phyloP scores from a whole-genome alignment of 2,329 filamentous ascomycete genomes.

The Botryotinia convoluta region DNA sequence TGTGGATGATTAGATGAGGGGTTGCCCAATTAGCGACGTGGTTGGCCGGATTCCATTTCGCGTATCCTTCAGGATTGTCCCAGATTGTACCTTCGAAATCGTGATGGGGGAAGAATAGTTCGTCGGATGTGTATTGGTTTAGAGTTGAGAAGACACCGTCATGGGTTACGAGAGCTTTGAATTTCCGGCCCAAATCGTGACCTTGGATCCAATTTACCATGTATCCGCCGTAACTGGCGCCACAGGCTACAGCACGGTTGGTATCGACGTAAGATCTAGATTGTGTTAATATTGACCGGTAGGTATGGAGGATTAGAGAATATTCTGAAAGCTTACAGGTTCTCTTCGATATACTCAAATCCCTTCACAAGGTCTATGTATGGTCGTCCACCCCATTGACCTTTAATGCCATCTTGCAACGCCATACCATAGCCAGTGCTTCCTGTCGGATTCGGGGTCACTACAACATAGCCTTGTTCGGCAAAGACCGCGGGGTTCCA shows the following conservation, averaged over 20 bases:
- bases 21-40: constrained; percentile 57
- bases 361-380: constrained; percentile 79
- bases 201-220: constrained; percentile 94
- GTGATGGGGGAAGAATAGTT: constrained; percentile 69
- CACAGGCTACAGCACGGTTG: constrained; percentile 66
- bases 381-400: constrained; percentile 81
- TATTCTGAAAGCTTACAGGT: constrained; percentile 44
- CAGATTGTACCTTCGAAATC: constrained; percentile 57
- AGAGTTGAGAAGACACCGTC: constrained; percentile 79
- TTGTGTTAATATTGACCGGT: neutral
- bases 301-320: neutral
- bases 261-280: constrained; percentile 60
- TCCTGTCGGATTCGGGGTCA: constrained; percentile 80
- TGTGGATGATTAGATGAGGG: constrained; percentile 87
- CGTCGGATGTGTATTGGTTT: constrained; percentile 62
- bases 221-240: constrained; percentile 72
- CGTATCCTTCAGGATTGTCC: constrained; percentile 61
- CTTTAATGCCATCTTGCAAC: constrained; percentile 71
- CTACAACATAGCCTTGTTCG: constrained; percentile 81
- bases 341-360: constrained; percentile 68
- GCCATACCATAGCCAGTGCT: constrained; percentile 79
- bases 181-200: constrained; percentile 74
- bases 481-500: constrained; percentile 88
- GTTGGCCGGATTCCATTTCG: constrained; percentile 65
- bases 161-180: constrained; percentile 85